Evolutionary conservation across 148 eudicot genomes (phyloP), one percentile per base, ranked within the genome.

Genomic region (Pouteria glomerata): DNA sequence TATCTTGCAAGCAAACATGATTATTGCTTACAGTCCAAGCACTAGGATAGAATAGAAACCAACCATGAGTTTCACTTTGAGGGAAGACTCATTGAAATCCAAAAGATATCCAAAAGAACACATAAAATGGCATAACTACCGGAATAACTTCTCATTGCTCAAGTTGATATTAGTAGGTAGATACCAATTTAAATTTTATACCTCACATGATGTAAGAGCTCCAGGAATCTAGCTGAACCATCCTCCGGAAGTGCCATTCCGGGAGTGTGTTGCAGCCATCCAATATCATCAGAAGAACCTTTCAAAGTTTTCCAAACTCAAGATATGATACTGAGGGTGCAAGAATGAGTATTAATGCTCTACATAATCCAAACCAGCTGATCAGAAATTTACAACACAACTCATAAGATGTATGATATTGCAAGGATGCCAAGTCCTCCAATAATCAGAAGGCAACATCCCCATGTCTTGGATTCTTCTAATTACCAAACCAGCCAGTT

Each of bases 231-330:
- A 71, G 83, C 66, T 4, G 98, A 87, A 78, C 98, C 97, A 81
- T 94, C 97, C 73, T 66, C 74, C 55, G 86, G 86, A 2, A 89
- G 87, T 71, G 86, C 84, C 90, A 93, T 77, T 64, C 85, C 88
- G 68, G 97, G 90, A 74, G 81, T 78, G 3, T 70, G 69, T 63
- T 89, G 95, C 74, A 93, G 57, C 97, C 98, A 93, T 57, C 97
- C 98, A 78, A 93, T 91, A 79, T 93, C 98, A 72, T 80, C 85
- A 26, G 90, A 86, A 75, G 98, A 93, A 56, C 98, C 98, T 42
- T 63, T 76, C 75, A 94, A 74, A 71, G 90, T 75, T 77, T 65
- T 94, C 56, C 69, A 57, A 57, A 88, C 78, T 70, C 88, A 87
- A 66, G 83, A 83, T 64, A 87, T 66, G 59, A 80, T 23, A 35